Evolutionary conservation across 805 yeast genomes (phyloP).

Genomic region (Candida nonsorbophila): DNA sequence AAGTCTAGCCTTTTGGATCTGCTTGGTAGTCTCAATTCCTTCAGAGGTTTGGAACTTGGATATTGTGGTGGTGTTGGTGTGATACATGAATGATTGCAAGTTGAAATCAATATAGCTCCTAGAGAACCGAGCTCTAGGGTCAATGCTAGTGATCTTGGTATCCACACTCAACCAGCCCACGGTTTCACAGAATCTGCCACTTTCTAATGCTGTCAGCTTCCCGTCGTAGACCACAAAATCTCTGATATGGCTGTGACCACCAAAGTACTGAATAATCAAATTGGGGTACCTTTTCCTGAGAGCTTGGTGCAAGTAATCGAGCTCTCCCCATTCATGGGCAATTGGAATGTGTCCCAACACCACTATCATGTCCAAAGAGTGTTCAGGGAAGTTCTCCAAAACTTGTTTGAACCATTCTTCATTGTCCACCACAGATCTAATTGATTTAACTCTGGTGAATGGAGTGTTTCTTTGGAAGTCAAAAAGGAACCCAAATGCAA

Average conservation of each 20-base stretch:
- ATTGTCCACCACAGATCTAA: slow-evolving; percentile 45
- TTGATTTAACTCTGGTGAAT: slow-evolving; percentile 60
- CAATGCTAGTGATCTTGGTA: slow-evolving; percentile 9
- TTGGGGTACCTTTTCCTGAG: slow-evolving; percentile 59
- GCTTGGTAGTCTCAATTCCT: slow-evolving; percentile 47
- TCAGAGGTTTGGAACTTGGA: slow-evolving; percentile 46
- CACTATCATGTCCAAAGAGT: slow-evolving; percentile 57
- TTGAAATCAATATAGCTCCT: slow-evolving; percentile 85
- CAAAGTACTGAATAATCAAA: slow-evolving; percentile 75
- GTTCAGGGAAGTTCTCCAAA: slow-evolving; percentile 22
- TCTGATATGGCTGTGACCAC: slow-evolving; percentile 91
- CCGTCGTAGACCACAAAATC: slow-evolving; percentile 72
- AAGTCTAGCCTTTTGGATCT: slow-evolving; percentile 39
- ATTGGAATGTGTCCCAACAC: slow-evolving; percentile 77
- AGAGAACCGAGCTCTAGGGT: slow-evolving; percentile 19
- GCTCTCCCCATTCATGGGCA: slow-evolving; percentile 49
- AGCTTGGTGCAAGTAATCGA: slow-evolving; percentile 38
- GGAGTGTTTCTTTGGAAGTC: slow-evolving; percentile 61
- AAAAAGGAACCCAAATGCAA: slow-evolving; percentile 77
- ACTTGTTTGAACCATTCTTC: slow-evolving; percentile 62
- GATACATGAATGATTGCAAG: slow-evolving; percentile 62
- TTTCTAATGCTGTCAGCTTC: slow-evolving; percentile 72
- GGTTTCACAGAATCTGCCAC: slow-evolving; percentile 91
- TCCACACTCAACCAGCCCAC: slow-evolving; percentile 71
- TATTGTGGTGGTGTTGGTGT: slow-evolving; percentile 26